Evolutionary conservation across 2,329 filamentous ascomycete genomes (phyloP).

Genomic region (Gnomoniopsis sp.): DNA sequence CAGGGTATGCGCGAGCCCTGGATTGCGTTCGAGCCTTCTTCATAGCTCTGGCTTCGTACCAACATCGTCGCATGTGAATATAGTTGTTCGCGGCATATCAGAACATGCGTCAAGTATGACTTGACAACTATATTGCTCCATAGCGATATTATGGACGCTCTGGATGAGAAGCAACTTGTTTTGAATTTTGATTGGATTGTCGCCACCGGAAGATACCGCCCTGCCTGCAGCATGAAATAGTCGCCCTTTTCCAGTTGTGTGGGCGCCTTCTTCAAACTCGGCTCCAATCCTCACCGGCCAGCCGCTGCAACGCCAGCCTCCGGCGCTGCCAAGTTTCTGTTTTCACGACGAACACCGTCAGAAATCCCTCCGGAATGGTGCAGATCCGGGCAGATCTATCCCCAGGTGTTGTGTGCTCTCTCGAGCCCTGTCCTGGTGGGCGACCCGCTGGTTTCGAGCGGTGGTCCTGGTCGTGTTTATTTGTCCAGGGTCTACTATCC

Average conservation of each 20-base stretch:
- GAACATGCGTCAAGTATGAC: too few relatives aligned
- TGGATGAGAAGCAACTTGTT: too few relatives aligned
- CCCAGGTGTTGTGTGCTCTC: neutral
- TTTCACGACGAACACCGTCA: neutral
- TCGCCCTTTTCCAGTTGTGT: neutral
- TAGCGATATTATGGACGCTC: too few relatives aligned
- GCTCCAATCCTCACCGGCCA: neutral
- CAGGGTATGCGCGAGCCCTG: too few relatives aligned
- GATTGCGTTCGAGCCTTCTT: too few relatives aligned
- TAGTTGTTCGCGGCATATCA: too few relatives aligned
- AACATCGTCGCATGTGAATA: too few relatives aligned
- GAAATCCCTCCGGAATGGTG: neutral
- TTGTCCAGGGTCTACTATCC: neutral
- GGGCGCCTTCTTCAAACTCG: neutral
- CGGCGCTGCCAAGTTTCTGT: neutral
- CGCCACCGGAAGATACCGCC: neutral
- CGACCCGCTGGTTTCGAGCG: neutral
- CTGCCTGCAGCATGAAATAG: neutral
- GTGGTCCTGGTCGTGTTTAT: neutral
- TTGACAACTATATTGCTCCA: too few relatives aligned
- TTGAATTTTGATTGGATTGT: too few relatives aligned
- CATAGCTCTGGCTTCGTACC: too few relatives aligned
- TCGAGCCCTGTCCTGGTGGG: neutral
- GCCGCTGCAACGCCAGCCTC: neutral
- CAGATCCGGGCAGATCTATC: neutral